Conservation (phyloP, 441 rosid species). For the Codiaeum variegatum region DNA sequence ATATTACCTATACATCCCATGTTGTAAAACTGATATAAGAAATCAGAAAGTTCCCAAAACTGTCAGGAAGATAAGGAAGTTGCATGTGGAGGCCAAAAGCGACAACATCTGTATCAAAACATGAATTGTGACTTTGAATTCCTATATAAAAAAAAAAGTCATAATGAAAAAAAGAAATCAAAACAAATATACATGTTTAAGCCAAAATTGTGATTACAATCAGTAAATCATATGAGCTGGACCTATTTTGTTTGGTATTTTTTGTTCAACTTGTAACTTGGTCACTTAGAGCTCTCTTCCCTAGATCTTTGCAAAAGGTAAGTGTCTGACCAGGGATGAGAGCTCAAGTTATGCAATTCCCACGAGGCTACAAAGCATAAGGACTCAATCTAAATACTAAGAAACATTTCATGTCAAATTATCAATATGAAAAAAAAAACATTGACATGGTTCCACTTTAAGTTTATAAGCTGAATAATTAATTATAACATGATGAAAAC, state of each 20-base stretch:
- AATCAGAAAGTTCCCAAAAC: conserved; percentile 14
- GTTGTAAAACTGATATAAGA: conserved; percentile 13
- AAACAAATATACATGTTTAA: too few relatives aligned
- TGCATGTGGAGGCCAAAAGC: conserved; percentile 64
- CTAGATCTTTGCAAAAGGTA: neutral
- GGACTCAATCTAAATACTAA: neutral
- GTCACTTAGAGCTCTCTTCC: neutral
- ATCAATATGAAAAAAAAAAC: too few relatives aligned
- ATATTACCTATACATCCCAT: conserved; percentile 17
- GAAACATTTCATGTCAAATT: neutral
- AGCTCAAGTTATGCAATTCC: neutral
- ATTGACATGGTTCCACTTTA: too few relatives aligned
- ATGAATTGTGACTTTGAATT: neutral
- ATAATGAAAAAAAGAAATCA: too few relatives aligned
- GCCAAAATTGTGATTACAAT: too few relatives aligned
- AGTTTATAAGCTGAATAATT: neutral
- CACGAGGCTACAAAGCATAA: neutral
- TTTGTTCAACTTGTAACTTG: neutral
- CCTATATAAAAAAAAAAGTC: too few relatives aligned
- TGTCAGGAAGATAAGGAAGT: conserved; percentile 42
- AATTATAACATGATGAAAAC: neutral
- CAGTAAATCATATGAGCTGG: neutral
- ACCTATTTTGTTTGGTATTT: neutral
- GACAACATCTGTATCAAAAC: conserved; percentile 10
- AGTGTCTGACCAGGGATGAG: neutral